Percentiles rank a stretch among this genome's conserved stretches.
These are phyloP conservation scores for Litsea cubeba DNA, from an alignment of 164 flowering plant species.

Conservation along the genomic window DNA sequence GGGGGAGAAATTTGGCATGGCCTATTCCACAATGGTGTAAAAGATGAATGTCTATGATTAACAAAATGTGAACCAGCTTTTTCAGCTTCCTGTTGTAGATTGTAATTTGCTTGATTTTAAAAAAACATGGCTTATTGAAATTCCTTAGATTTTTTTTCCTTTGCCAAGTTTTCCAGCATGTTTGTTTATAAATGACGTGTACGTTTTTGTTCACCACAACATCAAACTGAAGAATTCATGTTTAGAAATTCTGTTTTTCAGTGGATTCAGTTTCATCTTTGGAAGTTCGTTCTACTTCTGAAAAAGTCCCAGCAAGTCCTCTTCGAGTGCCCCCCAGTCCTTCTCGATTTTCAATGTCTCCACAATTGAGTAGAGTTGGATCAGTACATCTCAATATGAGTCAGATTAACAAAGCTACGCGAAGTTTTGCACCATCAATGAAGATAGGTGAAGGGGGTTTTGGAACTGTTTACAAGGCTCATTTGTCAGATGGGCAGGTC, in stretches of 20 bases:
- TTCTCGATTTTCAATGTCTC: conserved; percentile 57
- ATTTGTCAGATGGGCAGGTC: conserved; percentile 63
- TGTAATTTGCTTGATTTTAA: not conserved
- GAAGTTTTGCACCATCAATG: conserved; percentile 58
- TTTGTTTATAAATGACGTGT: not conserved
- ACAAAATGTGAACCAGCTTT: not conserved
- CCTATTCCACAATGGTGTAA: not conserved
- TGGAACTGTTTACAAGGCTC: conserved; percentile 85
- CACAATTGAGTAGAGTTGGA: conserved; percentile 56
- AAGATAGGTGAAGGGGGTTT: conserved; percentile 87
- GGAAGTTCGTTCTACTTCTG: conserved; percentile 41
- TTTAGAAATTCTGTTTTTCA: conserved; percentile 22
- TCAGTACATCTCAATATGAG: conserved; percentile 65
- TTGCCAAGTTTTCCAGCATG: not conserved
- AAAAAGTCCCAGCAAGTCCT: conserved; percentile 39
- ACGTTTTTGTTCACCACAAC: not conserved
- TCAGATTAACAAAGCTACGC: conserved; percentile 73
- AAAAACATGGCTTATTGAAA: not conserved
- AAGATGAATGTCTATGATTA: not conserved
- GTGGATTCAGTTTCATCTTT: conserved; percentile 55
- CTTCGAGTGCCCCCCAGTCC: conserved; percentile 85
- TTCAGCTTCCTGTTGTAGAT: not conserved
- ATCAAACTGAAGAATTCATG: not conserved
- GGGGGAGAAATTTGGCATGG: not conserved
- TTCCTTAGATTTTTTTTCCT: not conserved